Evolutionary conservation across 352 stramenopile genomes (phyloP).

Genomic region (Pythium pectinolyticum): DNA sequence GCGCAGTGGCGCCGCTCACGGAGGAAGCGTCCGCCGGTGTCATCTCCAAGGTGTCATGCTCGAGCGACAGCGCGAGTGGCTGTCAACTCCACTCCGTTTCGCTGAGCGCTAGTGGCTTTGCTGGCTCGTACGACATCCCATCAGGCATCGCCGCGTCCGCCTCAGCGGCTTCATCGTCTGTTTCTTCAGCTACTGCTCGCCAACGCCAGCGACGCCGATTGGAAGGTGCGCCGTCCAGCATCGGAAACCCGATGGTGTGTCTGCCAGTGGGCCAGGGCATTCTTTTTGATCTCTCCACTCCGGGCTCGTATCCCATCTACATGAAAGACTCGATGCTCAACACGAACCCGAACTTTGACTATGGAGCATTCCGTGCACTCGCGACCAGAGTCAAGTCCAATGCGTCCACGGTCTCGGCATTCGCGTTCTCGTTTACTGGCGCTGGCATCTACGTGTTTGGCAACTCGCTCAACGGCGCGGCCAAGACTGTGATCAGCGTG

Average conservation of each 20-base stretch:
- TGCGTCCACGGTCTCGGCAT: slow-evolving; percentile 56
- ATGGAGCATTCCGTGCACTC: slow-evolving; percentile 79
- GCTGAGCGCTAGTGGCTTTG: slow-evolving; percentile 52
- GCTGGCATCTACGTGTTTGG: slow-evolving; percentile 89
- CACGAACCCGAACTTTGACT: slow-evolving; percentile 92
- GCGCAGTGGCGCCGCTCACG: slow-evolving; percentile 24
- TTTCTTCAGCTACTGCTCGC: background rate
- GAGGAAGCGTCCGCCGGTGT: slow-evolving; percentile 28
- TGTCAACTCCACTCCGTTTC: slow-evolving; percentile 63
- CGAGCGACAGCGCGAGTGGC: slow-evolving; percentile 17
- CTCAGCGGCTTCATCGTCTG: slow-evolving; percentile 24
- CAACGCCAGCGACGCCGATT: slow-evolving; percentile 24
- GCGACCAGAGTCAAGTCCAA: slow-evolving; percentile 64
- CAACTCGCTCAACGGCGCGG: slow-evolving; percentile 66
- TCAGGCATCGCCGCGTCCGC: slow-evolving; percentile 7
- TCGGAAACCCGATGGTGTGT: slow-evolving; percentile 89
- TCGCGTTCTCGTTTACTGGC: slow-evolving; percentile 87
- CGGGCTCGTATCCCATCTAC: slow-evolving; percentile 89
- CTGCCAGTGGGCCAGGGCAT: slow-evolving; percentile 77
- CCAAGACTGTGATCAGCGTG: slow-evolving; percentile 81
- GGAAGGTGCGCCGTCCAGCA: slow-evolving; percentile 18
- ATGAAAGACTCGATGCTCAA: slow-evolving; percentile 95
- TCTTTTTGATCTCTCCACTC: slow-evolving; percentile 86
- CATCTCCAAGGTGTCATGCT: slow-evolving; percentile 57
- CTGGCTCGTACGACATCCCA: slow-evolving; percentile 63